Percentiles rank a stretch among this genome's conserved stretches.
These are phyloP conservation scores for Lagenidium giganteum DNA, from an alignment of 352 stramenopile species.

Conservation along the genomic window DNA sequence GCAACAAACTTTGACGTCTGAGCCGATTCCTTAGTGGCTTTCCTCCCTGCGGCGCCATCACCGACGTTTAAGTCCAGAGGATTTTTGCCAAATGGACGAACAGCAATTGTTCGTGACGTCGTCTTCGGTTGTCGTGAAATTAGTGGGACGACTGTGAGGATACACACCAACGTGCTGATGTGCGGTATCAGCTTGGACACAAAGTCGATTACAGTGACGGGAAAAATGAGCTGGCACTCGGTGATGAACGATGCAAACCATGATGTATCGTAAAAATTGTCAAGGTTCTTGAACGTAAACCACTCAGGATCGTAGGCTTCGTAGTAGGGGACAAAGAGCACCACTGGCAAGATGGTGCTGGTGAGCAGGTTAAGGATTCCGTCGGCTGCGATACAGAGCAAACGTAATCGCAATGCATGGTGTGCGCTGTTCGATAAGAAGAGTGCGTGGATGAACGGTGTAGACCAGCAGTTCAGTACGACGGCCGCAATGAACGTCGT, in stretches of 20 bases:
- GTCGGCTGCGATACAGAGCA: slow-evolving; percentile 9
- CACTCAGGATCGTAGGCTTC: background rate
- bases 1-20: no score
- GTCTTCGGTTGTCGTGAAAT: no score
- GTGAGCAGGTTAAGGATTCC: slow-evolving; percentile 7
- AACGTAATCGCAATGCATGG: no score
- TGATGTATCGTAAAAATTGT: slow-evolving; percentile 13
- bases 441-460: slow-evolving; percentile 5
- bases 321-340: slow-evolving; percentile 14
- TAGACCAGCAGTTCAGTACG: slow-evolving; percentile 11
- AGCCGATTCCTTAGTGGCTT: no score
- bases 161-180: slow-evolving; percentile 6
- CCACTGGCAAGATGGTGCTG: slow-evolving; percentile 7
- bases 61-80: no score
- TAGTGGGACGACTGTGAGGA: no score
- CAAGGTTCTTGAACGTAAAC: slow-evolving; percentile 5
- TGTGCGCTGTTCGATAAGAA: no score
- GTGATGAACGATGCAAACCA: slow-evolving; percentile 15
- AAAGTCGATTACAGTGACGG: slow-evolving; percentile 2
- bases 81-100: no score
- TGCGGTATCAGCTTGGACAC: slow-evolving; percentile 10
- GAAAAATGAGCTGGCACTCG: slow-evolving; percentile 16
- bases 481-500: slow-evolving; percentile 8
- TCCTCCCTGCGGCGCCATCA: no score
- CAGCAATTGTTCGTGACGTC: no score